Evolutionary conservation across 2,329 filamentous ascomycete genomes (phyloP).

Genomic region (Chaetothyriales sp.): DNA sequence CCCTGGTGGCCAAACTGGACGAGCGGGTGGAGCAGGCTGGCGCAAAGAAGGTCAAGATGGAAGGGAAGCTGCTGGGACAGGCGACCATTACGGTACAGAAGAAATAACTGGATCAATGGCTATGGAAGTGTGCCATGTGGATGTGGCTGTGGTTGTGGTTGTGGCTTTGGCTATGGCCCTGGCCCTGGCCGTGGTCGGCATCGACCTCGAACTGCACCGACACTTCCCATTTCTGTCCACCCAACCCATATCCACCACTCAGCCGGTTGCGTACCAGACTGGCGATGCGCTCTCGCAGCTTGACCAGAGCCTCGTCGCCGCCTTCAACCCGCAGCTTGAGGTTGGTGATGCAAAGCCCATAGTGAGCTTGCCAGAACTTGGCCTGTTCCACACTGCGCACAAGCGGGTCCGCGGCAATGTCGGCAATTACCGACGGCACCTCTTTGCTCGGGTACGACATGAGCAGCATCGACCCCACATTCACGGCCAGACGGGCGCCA

Average conservation of each 20-base stretch:
- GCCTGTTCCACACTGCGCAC: slow-evolving; percentile 73
- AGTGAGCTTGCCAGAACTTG: slow-evolving; percentile 97
- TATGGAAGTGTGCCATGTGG: not conserved
- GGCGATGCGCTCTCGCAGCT: slow-evolving; percentile 59
- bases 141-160: not conserved
- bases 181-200: not conserved
- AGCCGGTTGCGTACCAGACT: slow-evolving; percentile 71
- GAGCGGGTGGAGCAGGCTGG: slow-evolving; percentile 30
- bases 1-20: slow-evolving; percentile 39
- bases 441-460: slow-evolving; percentile 63
- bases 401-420: slow-evolving; percentile 66
- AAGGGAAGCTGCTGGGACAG: slow-evolving; percentile 26
- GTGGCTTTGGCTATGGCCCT: not conserved
- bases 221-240: slow-evolving; percentile 81
- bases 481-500: slow-evolving; percentile 67
- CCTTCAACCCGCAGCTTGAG: slow-evolving; percentile 61
- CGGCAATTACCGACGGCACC: slow-evolving; percentile 60
- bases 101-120: not conserved
- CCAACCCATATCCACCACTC: slow-evolving; percentile 72
- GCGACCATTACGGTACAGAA: slow-evolving; percentile 11
- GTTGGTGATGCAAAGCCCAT: slow-evolving; percentile 91
- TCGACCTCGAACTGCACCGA: slow-evolving; percentile 61
- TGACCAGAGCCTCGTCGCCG: slow-evolving; percentile 51
- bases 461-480: slow-evolving; percentile 82
- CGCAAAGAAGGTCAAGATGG: slow-evolving; percentile 28